Evolutionary conservation across 352 stramenopile genomes (phyloP).

Genomic region (Pythium periplocum): DNA sequence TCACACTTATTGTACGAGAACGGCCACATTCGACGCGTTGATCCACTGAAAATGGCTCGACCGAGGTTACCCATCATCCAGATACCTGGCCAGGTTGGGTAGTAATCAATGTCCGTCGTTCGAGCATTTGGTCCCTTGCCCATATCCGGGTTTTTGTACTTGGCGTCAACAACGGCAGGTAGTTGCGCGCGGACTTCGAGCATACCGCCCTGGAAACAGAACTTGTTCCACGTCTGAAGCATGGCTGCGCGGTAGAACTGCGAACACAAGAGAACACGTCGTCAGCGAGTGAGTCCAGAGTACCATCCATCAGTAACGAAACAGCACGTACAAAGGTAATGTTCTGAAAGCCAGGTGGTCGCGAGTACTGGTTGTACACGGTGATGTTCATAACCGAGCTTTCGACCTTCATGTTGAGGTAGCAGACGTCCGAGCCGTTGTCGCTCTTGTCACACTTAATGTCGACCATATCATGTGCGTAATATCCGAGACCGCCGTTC

Average conservation of each 20-base stretch:
- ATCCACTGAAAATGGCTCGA: constrained; percentile 91
- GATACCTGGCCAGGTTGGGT: constrained; percentile 90
- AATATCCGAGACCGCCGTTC: constrained; percentile 56
- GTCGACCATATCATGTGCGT: constrained; percentile 37
- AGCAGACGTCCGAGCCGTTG: constrained; percentile 30
- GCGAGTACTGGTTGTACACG: constrained; percentile 67
- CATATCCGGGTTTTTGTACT: constrained; percentile 57
- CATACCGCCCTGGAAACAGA: constrained; percentile 93
- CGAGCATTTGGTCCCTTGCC: constrained; percentile 66
- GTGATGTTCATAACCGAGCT: constrained; percentile 50
- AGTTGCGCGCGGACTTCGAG: constrained; percentile 90
- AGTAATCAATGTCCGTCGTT: constrained; percentile 28
- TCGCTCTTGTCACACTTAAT: constrained; percentile 10
- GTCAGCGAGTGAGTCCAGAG: neutral
- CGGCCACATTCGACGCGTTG: constrained; percentile 93
- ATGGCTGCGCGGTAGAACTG: constrained; percentile 80
- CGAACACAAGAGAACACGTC: neutral
- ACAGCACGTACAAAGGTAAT: constrained; percentile 37
- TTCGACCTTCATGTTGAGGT: constrained; percentile 51
- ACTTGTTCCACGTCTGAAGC: constrained; percentile 94
- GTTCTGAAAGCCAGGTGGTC: constrained; percentile 45
- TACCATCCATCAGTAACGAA: neutral
- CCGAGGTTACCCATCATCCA: constrained; percentile 96
- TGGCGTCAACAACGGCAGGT: constrained; percentile 70
- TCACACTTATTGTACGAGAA: constrained; percentile 93